Percentiles rank a stretch among this genome's conserved stretches.
Evolutionary conservation across 192 early-diverging fungal species (phyloP).

Genomic region (Coemansia sp.): DNA sequence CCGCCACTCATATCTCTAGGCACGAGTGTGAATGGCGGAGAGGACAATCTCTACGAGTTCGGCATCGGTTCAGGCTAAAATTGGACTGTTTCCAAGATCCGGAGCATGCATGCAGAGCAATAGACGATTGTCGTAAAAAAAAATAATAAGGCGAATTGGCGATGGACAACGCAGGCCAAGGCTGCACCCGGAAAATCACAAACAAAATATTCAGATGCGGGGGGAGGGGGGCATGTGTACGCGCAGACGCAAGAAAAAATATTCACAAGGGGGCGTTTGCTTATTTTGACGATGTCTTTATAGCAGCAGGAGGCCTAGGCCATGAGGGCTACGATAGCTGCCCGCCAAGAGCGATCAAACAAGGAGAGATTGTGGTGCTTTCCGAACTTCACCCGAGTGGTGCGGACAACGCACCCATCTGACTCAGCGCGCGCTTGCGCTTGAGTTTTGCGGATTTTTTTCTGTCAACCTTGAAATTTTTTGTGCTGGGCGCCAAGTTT

Average conservation of each 20-base stretch:
- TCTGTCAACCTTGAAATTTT: background rate
- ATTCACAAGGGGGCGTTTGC: background rate
- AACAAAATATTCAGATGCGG: background rate
- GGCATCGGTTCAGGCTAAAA: background rate
- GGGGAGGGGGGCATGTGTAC: background rate
- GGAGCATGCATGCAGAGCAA: background rate
- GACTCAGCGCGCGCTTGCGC: background rate
- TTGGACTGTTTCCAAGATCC: background rate
- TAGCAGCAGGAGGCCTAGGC: background rate
- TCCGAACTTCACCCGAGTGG: background rate
- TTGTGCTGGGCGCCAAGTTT: background rate
- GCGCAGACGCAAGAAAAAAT: background rate
- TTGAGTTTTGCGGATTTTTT: background rate
- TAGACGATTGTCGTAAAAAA: background rate
- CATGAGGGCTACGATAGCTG: background rate
- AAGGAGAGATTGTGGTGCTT: background rate
- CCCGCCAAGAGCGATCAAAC: slow-evolving; percentile 7
- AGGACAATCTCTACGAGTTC: slow-evolving; percentile 1
- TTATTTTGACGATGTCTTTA: background rate
- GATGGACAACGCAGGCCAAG: background rate
- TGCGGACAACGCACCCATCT: slow-evolving; percentile 3
- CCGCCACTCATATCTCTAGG: background rate
- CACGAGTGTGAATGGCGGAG: background rate
- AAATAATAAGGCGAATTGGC: background rate
- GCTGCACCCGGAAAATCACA: background rate